These are phyloP conservation scores for Stygiomarasmius scandens DNA, from an alignment of 1,284 basidiomycete species.

Conservation along the genomic window DNA sequence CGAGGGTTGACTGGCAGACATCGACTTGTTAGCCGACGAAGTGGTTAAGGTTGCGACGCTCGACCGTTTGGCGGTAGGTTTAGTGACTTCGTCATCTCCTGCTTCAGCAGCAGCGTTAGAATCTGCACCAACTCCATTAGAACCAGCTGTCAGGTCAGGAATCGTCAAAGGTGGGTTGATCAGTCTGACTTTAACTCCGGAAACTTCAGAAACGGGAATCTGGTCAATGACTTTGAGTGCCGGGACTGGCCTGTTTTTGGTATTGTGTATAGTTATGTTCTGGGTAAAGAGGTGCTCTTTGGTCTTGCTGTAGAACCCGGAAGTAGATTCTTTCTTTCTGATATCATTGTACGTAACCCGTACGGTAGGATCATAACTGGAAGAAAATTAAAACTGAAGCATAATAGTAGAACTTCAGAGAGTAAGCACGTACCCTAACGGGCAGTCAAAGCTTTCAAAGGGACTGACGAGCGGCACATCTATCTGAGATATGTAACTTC, in stretches of 20 bases:
- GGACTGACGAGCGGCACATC: slow-evolving; percentile 35
- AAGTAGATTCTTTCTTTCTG: slow-evolving; percentile 3
- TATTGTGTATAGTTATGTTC: slow-evolving; percentile 10
- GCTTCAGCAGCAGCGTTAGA: background rate
- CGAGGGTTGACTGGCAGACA: background rate
- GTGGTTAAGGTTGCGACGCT: background rate
- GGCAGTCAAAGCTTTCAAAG: slow-evolving; percentile 35
- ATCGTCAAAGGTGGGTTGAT: slow-evolving; percentile 7
- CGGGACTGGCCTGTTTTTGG: slow-evolving; percentile 2
- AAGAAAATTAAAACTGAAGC: background rate
- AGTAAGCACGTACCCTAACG: slow-evolving; percentile 34
- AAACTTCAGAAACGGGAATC: slow-evolving; percentile 14
- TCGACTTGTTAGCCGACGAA: background rate
- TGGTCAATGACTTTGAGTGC: slow-evolving; percentile 14
- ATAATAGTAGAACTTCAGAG: background rate
- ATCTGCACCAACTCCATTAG: background rate
- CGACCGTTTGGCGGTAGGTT: background rate
- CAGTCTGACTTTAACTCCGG: slow-evolving; percentile 10
- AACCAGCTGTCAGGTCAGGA: background rate
- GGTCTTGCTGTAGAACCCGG: slow-evolving; percentile 8
- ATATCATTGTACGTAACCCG: slow-evolving; percentile 8
- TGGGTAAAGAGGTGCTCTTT: slow-evolving; percentile 2
- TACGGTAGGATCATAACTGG: slow-evolving; percentile 13
- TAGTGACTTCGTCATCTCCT: background rate
- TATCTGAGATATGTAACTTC: slow-evolving; percentile 37